Percentiles rank a stretch among this genome's conserved stretches.
Evolutionary conservation across 1,139 yeast species (phyloP).

Genomic region (Candida anutae): DNA sequence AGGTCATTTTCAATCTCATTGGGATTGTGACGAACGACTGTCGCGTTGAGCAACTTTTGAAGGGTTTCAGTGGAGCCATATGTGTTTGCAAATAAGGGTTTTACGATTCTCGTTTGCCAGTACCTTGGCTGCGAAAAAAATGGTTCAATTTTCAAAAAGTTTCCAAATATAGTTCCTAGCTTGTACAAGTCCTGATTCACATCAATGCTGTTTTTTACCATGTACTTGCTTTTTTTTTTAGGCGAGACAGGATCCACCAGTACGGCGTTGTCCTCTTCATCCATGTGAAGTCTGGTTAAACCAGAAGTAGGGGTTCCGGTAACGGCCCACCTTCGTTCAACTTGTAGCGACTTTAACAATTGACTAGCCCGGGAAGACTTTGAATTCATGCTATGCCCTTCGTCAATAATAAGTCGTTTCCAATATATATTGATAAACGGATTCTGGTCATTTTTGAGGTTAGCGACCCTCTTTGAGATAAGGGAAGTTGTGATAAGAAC

Average conservation of each 20-base stretch:
- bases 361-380: constrained; percentile 42
- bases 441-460: constrained; percentile 14
- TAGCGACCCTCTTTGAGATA: constrained; percentile 31
- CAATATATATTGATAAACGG: constrained; percentile 43
- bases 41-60: constrained; percentile 30
- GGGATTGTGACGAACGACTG: constrained; percentile 50
- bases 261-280: constrained; percentile 27
- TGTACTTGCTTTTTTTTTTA: constrained; percentile 27
- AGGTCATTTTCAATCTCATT: constrained; percentile 48
- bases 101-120: constrained; percentile 42
- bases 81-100: constrained; percentile 34
- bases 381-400: constrained; percentile 59
- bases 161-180: constrained; percentile 44
- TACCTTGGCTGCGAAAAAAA: constrained; percentile 39
- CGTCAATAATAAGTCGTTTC: constrained; percentile 68
- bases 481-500: constrained; percentile 44
- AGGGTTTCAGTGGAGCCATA: constrained; percentile 37
- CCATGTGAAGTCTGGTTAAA: constrained; percentile 50
- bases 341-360: constrained; percentile 39
- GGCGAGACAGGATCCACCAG: constrained; percentile 1
- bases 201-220: constrained; percentile 27
- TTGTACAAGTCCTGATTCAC: constrained; percentile 43
- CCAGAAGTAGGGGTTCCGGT: constrained; percentile 75
- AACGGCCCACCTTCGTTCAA: constrained; percentile 66
- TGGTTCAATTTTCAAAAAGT: constrained; percentile 54